These are phyloP conservation scores for Helotiales sp. DNA, from an alignment of 2,329 filamentous ascomycete species.

Conservation along the genomic window DNA sequence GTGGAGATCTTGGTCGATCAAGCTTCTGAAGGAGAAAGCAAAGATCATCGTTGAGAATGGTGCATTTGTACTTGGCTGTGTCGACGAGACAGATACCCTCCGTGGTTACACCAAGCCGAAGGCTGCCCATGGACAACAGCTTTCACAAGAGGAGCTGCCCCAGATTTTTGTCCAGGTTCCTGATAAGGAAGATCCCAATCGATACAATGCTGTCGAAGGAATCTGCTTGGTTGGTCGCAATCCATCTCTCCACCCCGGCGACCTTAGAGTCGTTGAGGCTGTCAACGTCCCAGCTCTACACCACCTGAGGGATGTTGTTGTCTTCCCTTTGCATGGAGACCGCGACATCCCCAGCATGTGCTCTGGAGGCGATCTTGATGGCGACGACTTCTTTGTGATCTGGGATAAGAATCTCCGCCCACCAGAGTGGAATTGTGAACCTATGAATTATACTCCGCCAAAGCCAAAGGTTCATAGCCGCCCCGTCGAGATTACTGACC, in stretches of 20 bases:
- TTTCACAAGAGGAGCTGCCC: slow-evolving; percentile 60
- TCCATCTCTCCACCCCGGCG: slow-evolving; percentile 90
- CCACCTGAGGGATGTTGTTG: slow-evolving; percentile 83
- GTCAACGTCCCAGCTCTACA: slow-evolving; percentile 74
- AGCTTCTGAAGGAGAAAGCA: slow-evolving; percentile 90
- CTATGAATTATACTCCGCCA: slow-evolving; percentile 77
- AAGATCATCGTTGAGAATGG: slow-evolving; percentile 81
- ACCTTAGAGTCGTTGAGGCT: slow-evolving; percentile 85
- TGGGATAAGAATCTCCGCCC: slow-evolving; percentile 84
- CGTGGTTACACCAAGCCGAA: slow-evolving; percentile 68
- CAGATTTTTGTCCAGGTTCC: slow-evolving; percentile 90
- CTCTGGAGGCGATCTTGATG: slow-evolving; percentile 93
- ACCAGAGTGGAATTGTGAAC: slow-evolving; percentile 67
- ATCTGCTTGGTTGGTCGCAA: slow-evolving; percentile 87
- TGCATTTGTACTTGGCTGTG: slow-evolving; percentile 85
- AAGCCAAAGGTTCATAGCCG: slow-evolving; percentile 60
- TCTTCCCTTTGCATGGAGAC: slow-evolving; percentile 84
- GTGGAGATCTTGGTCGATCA: slow-evolving; percentile 89
- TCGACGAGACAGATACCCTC: slow-evolving; percentile 81
- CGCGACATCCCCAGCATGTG: slow-evolving; percentile 91
- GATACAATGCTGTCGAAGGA: slow-evolving; percentile 71
- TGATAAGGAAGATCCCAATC: slow-evolving; percentile 55
- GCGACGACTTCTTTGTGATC: slow-evolving; percentile 92
- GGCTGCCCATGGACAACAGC: slow-evolving; percentile 44
- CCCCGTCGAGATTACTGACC: slow-evolving; percentile 72